These are phyloP conservation scores for Fusarium sp. DNA, from an alignment of 2,329 filamentous ascomycete species.

Conservation along the genomic window DNA sequence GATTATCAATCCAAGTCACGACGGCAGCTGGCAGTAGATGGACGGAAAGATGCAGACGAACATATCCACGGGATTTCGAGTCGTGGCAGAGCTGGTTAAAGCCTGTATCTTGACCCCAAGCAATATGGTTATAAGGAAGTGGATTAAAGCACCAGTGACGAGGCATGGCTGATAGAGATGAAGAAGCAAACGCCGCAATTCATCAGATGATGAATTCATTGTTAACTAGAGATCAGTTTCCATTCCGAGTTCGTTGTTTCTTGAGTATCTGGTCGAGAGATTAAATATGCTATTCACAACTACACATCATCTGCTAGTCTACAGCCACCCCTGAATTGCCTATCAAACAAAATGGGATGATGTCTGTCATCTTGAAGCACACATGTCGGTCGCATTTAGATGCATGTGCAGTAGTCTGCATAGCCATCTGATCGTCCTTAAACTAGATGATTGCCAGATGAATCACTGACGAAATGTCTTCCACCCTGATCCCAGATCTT, in stretches of 20 bases:
- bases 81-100: not conserved
- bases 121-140: not conserved
- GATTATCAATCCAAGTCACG: not conserved
- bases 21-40: not conserved
- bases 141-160: no score
- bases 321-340: not conserved
- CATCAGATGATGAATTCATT: not conserved
- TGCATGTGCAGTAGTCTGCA: not conserved
- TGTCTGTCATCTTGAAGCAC: not conserved
- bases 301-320: not conserved
- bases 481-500: slow-evolving; percentile 4
- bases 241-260: not conserved
- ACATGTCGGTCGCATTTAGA: not conserved
- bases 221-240: not conserved
- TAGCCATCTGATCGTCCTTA: not conserved
- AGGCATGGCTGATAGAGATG: not conserved
- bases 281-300: not conserved
- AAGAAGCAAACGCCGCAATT: not conserved
- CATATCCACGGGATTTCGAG: not conserved
- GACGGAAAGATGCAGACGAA: slow-evolving; percentile 10
- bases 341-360: not conserved
- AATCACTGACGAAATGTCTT: slow-evolving; percentile 2
- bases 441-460: not conserved
- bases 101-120: not conserved
- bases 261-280: not conserved